A percentile compares a stretch with the other conserved stretches of the same genome.
Evolutionary conservation across 2,329 filamentous ascomycete species (phyloP).

Genomic region (Pseudovirgaria hyperparasitica): DNA sequence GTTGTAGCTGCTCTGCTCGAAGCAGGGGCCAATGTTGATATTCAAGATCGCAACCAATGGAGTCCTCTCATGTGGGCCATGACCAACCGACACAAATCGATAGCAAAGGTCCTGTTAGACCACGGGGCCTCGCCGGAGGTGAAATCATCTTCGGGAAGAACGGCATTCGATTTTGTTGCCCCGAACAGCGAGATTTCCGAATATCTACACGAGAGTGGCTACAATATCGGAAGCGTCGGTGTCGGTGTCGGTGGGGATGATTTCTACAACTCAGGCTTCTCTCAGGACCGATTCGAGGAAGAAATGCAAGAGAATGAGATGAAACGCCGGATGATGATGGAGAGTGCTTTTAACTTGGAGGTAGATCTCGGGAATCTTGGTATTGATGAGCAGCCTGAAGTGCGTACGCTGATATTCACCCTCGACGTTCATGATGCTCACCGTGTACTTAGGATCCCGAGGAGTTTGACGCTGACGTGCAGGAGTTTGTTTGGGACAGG

Average conservation of each 20-base stretch:
- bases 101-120: constrained; percentile 84
- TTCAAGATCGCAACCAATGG: constrained; percentile 93
- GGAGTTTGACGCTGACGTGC: constrained; percentile 77
- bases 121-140: constrained; percentile 91
- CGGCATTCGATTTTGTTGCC: constrained; percentile 88
- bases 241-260: constrained; percentile 64
- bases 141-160: constrained; percentile 86
- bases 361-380: constrained; percentile 93
- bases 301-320: constrained; percentile 95
- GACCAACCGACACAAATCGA: constrained; percentile 94
- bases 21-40: constrained; percentile 78
- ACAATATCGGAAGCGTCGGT: constrained; percentile 70
- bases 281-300: constrained; percentile 88
- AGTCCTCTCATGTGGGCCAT: constrained; percentile 99
- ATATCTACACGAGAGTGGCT: constrained; percentile 89
- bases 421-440: constrained; percentile 9
- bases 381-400: constrained; percentile 89
- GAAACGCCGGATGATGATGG: constrained; percentile 96
- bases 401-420: constrained; percentile 30
- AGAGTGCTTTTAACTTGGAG: constrained; percentile 91
- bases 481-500: constrained; percentile 91
- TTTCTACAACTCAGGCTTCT: constrained; percentile 87
- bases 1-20: constrained; percentile 76
- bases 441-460: constrained; percentile 34
- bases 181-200: constrained; percentile 94